A percentile compares a stretch with the other conserved stretches of the same genome.
Evolutionary conservation across 495 filamentous ascomycete genomes (phyloP).

Genomic region (Talaromyces liani): DNA sequence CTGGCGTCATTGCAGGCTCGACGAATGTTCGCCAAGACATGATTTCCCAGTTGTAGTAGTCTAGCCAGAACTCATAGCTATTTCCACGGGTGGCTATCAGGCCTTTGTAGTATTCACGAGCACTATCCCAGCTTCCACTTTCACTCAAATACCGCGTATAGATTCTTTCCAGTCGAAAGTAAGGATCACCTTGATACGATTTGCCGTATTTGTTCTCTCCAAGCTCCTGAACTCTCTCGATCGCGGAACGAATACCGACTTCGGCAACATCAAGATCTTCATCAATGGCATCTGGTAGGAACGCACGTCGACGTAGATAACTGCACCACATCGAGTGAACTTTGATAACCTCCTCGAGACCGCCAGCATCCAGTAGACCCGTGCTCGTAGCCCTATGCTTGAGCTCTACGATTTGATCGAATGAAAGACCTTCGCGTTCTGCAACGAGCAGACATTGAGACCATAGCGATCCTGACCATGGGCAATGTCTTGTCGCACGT

Average conservation of each 20-base stretch:
- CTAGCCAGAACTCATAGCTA: constrained; percentile 87
- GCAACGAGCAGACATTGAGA: constrained; percentile 76
- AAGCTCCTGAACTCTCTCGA: constrained; percentile 73
- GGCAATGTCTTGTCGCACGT: constrained; percentile 77
- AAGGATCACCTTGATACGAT: constrained; percentile 72
- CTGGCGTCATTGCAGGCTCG: constrained; percentile 37
- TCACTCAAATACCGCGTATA: constrained; percentile 85
- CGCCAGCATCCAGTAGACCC: constrained; percentile 62
- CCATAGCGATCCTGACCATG: constrained; percentile 89
- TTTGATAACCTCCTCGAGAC: constrained; percentile 78
- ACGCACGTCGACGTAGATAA: constrained; percentile 77
- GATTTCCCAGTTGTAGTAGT: constrained; percentile 88
- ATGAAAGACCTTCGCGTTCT: constrained; percentile 65
- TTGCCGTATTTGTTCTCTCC: constrained; percentile 70
- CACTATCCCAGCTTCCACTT: constrained; percentile 56
- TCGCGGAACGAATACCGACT: constrained; percentile 74
- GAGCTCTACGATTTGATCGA: constrained; percentile 74
- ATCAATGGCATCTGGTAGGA: constrained; percentile 67
- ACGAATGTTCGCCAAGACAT: constrained; percentile 54
- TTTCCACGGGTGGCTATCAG: constrained; percentile 60
- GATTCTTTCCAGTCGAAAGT: constrained; percentile 81
- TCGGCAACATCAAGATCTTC: constrained; percentile 89
- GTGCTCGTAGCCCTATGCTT: constrained; percentile 88
- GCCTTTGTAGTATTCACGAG: constrained; percentile 66
- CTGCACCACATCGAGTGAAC: constrained; percentile 91